A percentile compares a stretch with the other conserved stretches of the same genome.
These are phyloP conservation scores for Termitomyces sp. DNA, from an alignment of 768 basidiomycete species.

Conservation along the genomic window DNA sequence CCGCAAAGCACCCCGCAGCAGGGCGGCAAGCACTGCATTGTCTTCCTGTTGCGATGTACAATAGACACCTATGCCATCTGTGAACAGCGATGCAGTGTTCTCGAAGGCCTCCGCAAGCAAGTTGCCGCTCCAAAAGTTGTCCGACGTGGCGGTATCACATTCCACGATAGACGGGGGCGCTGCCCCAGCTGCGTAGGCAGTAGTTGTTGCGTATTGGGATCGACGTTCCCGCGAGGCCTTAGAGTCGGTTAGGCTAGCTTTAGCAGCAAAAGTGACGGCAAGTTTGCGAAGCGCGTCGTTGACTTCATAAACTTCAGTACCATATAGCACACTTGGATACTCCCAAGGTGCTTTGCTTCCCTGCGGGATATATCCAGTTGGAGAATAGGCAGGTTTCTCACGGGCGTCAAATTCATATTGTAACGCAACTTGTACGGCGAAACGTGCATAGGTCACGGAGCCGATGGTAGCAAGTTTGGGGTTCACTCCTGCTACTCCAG, in stretches of 20 bases:
- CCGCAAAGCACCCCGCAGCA: constrained; percentile 3
- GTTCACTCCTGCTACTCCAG: constrained; percentile 10
- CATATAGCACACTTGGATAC: constrained; percentile 6
- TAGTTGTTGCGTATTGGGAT: background rate
- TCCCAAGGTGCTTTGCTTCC: constrained; percentile 6
- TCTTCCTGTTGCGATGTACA: constrained; percentile 14
- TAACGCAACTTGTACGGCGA: constrained; percentile 11
- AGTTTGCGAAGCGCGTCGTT: constrained; percentile 11
- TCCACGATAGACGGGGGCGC: constrained; percentile 10
- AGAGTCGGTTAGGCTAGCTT: constrained; percentile 2
- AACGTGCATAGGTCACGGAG: constrained; percentile 12
- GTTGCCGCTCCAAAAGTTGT: constrained; percentile 10
- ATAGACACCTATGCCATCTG: constrained; percentile 10
- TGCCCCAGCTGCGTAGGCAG: constrained; percentile 1
- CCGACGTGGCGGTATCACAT: constrained; percentile 12
- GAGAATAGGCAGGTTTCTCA: constrained; percentile 11
- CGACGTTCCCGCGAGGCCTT: constrained; percentile 6
- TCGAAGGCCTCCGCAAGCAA: constrained; percentile 10
- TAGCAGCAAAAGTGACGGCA: constrained; percentile 6
- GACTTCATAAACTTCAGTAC: constrained; percentile 11
- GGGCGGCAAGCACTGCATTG: constrained; percentile 8
- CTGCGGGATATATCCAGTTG: constrained; percentile 12
- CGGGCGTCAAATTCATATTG: constrained; percentile 14
- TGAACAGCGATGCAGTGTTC: constrained; percentile 10
- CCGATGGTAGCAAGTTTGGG: constrained; percentile 12